Evolutionary conservation across 2,329 filamentous ascomycete species (phyloP).

Genomic region (Coniochaeta sp.): DNA sequence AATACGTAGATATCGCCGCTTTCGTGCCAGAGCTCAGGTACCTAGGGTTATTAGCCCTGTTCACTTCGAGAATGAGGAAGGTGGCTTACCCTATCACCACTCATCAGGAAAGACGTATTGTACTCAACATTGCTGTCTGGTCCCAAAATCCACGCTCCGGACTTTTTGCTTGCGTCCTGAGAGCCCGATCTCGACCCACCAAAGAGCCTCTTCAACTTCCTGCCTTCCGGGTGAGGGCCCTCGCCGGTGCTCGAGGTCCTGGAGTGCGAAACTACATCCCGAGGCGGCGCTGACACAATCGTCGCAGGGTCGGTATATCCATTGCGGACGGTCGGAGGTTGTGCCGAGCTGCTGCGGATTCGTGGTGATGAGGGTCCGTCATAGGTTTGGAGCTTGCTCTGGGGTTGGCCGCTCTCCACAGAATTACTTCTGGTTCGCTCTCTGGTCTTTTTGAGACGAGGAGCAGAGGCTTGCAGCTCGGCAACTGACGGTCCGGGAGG

Average conservation of each 20-base stretch:
- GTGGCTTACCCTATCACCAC: slow-evolving; percentile 44
- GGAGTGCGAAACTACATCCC: slow-evolving; percentile 22
- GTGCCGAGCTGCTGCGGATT: slow-evolving; percentile 39
- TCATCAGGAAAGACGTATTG: slow-evolving; percentile 41
- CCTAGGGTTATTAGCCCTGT: slow-evolving; percentile 28
- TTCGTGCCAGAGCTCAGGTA: slow-evolving; percentile 61
- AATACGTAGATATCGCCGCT: slow-evolving; percentile 50
- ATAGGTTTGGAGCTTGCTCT: slow-evolving; percentile 9
- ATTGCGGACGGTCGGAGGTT: slow-evolving; percentile 26
- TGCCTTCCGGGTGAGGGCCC: slow-evolving; percentile 34
- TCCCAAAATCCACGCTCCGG: slow-evolving; percentile 47
- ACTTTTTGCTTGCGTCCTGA: slow-evolving; percentile 18
- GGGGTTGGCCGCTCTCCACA: neutral
- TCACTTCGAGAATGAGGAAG: neutral
- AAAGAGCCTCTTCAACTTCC: slow-evolving; percentile 46
- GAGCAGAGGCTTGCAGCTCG: neutral
- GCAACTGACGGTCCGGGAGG: neutral
- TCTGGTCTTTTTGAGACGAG: neutral
- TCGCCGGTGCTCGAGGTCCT: slow-evolving; percentile 26
- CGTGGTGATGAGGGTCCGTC: slow-evolving; percentile 19
- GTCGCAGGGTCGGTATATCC: slow-evolving; percentile 20
- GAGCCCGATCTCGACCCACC: slow-evolving; percentile 45
- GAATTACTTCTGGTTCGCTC: neutral
- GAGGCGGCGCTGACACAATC: slow-evolving; percentile 19
- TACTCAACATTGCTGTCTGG: slow-evolving; percentile 48